Conservation (phyloP, 352 stramenopile species). For the Aphanomyces cochlioides region DNA sequence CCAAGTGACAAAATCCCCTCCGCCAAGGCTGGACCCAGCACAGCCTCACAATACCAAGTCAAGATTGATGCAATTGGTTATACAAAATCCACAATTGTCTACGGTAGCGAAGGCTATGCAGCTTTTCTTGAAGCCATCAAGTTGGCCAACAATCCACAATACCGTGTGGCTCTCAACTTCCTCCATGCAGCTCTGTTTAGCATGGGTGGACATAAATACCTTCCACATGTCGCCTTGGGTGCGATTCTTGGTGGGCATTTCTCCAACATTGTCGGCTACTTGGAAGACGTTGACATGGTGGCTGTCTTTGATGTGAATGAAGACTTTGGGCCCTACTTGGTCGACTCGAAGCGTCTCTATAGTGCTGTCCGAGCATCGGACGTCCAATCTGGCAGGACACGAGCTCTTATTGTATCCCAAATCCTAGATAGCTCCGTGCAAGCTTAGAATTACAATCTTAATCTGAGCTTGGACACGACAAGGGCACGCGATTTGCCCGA, state of each 20-base stretch:
- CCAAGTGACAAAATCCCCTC: background rate
- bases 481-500: constrained; percentile 12
- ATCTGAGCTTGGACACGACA: constrained; percentile 14
- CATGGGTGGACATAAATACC: constrained; percentile 11
- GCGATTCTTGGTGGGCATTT: constrained; percentile 23
- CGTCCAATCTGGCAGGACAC: constrained; percentile 1
- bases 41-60: background rate
- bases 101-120: constrained; percentile 17
- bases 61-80: background rate
- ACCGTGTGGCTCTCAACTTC: constrained; percentile 28
- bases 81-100: constrained; percentile 17
- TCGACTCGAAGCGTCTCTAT: constrained; percentile 4
- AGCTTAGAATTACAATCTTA: background rate
- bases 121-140: constrained; percentile 23
- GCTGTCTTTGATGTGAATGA: constrained; percentile 25
- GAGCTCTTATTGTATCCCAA: constrained; percentile 17
- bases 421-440: background rate
- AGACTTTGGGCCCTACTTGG: constrained; percentile 22
- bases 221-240: constrained; percentile 4
- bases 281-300: constrained; percentile 22
- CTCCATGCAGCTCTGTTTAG: constrained; percentile 20
- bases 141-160: constrained; percentile 7
- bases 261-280: constrained; percentile 18
- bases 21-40: background rate
- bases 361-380: constrained; percentile 11